Base-by-base conservation (phyloP, 345 rosid genomes). In the Citrus glauca region DNA sequence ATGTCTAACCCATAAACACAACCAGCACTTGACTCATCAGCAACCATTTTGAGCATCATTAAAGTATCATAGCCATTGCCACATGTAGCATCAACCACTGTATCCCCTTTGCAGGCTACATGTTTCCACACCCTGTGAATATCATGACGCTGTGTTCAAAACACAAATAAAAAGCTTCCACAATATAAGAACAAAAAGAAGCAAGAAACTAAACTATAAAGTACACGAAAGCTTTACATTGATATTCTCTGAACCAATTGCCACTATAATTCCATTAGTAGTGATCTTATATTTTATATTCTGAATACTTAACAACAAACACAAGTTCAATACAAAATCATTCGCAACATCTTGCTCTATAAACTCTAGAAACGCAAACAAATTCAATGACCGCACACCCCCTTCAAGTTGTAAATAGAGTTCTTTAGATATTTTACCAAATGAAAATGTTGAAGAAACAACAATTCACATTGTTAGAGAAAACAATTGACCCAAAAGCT, bases 41-140 rank as follows among this genome's bases (percentile, higher is more conserved):
- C 87, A 71, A 95, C 89, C 87, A 93, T 77, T 79, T 90, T 92
- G 42, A 92, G 88, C 87, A 93, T 86, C 28, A 91, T 91, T 72
- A 90, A 84, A 56, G 98, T 92, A 81, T 95, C 99, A 72, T 89
- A 76, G 32, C 99, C 97, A 67, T 93, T 95, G 64, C 98, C 97
- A 84, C 96, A 93, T 2, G 99, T 93, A 69, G 99, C 98, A 82
- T 95, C 98, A 37, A 93, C 71, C 3, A 83, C 99, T 7, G 83
- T 77, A 69, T 93, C 98, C 37, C 99, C 95, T 85, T 86, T 88
- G 72, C 22, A 89, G 33, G 92, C 84, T 13, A 93, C 93, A 81
- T 85, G 82, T 77, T 84, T 84, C 99, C 99, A 93, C 28, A 93
- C 92, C 78, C 98, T 95, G 86, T 4, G 63, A 65, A 80, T 67